These are phyloP conservation scores for Inga leiocalycina DNA, from an alignment of 306 rosid genomes.

Conservation along the genomic window DNA sequence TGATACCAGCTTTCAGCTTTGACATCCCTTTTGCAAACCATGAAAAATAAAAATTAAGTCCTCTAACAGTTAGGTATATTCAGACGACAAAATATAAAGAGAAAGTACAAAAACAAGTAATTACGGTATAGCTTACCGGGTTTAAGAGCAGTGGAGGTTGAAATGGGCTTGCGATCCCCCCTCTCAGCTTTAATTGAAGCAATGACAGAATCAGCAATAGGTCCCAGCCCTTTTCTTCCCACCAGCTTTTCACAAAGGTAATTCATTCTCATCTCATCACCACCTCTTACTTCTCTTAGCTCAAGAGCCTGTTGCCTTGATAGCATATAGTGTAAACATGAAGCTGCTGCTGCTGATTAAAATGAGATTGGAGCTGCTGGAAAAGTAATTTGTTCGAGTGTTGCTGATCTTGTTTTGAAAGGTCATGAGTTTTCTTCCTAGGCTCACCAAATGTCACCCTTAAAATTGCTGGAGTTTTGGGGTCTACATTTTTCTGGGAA, in stretches of 20 bases:
- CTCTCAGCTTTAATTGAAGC: constrained; percentile 91
- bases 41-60: constrained; percentile 34
- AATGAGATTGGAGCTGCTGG: constrained; percentile 98
- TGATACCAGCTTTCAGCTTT: constrained; percentile 66
- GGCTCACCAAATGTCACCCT: constrained; percentile 82
- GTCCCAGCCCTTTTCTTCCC: constrained; percentile 93
- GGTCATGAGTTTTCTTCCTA: constrained; percentile 73
- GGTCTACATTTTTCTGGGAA: constrained; percentile 70
- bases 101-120: constrained; percentile 6
- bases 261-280: constrained; percentile 93
- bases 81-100: constrained; percentile 20
- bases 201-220: constrained; percentile 84
- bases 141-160: constrained; percentile 60
- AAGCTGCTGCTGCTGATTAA: constrained; percentile 91
- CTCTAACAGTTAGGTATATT: constrained; percentile 1
- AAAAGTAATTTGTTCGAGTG: constrained; percentile 89
- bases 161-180: constrained; percentile 72
- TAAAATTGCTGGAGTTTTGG: constrained; percentile 84
- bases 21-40: constrained; percentile 60
- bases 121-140: constrained; percentile 55
- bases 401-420: constrained; percentile 70
- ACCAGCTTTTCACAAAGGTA: constrained; percentile 85
- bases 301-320: constrained; percentile 88
- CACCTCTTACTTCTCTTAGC: constrained; percentile 92
- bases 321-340: constrained; percentile 85